Base-by-base conservation (phyloP, 306 rosid genomes). In the Mucuna pruriens region DNA sequence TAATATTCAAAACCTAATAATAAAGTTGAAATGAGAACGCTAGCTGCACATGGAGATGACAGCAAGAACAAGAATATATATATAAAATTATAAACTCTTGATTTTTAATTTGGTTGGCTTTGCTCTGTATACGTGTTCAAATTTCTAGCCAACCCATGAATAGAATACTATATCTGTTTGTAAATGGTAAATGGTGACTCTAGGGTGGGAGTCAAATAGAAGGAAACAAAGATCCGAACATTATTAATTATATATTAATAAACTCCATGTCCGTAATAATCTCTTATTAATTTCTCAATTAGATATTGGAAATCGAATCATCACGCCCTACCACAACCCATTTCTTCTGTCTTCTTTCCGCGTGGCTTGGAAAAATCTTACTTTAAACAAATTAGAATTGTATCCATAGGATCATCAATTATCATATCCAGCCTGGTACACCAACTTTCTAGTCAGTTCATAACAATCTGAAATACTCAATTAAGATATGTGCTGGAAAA, bases 11-110 rank as follows among this genome's bases (percentile, higher is more conserved):
- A 75, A 74, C 7, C 44, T 5, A 17, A 74, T 46, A 26, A 57
- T 23, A 74, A 51, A 55, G 61, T 68, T 54, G 26, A 52, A 71
- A 22, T 16, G 75, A 58, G 57, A 25, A 71, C 46, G 82, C 68
- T 74, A 77, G 87, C 71, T 75, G 78, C 80, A 71, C 75, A 83
- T 83, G 82, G 86, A 74, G 73, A 78, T 34, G 82, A 77, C 70
- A 82, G 23, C 44, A 82, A 82, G 83, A 84, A 83, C 44, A 82
- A 82, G 83, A 84, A 83, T 83, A 83, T 66, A 26, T 29, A 58
- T 64, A 34, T 10, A 26, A 31, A 62, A 71, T 42, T 79, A n/a
- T n/a, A n/a, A n/a, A n/a, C n/a, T n/a, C n/a, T n/a, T n/a, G n/a
- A n/a, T n/a, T n/a, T n/a, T n/a, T n/a, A n/a, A n/a, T 76, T 71